These are phyloP conservation scores for Dalbergia oliveri DNA, from an alignment of 306 rosid genomes.

Conservation along the genomic window DNA sequence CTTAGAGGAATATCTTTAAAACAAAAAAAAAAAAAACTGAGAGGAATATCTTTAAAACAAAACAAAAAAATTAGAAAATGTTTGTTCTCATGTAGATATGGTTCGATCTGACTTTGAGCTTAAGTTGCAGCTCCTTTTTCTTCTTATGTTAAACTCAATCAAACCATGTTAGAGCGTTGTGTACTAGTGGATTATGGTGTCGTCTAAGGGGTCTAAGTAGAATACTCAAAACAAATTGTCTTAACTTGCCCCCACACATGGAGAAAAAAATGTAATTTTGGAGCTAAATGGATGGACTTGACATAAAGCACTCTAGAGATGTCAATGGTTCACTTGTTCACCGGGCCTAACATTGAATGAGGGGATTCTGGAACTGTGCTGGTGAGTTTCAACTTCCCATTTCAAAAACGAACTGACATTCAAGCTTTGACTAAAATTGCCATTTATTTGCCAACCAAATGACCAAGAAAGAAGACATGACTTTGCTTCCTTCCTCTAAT, in stretches of 20 bases:
- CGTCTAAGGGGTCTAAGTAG: background rate
- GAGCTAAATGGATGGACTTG: slow-evolving; percentile 15
- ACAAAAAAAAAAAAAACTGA: too few relatives aligned
- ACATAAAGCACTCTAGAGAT: slow-evolving; percentile 15
- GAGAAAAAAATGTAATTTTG: slow-evolving; percentile 28
- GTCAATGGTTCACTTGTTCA: slow-evolving; percentile 15
- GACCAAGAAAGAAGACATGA: slow-evolving; percentile 1
- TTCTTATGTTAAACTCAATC: background rate
- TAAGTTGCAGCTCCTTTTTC: too few relatives aligned
- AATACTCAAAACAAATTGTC: slow-evolving; percentile 7
- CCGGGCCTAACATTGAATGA: background rate
- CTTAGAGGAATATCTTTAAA: too few relatives aligned
- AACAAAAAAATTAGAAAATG: too few relatives aligned
- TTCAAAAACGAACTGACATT: background rate
- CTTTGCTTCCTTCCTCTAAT: slow-evolving; percentile 42
- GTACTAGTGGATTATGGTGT: background rate
- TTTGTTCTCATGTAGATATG: too few relatives aligned
- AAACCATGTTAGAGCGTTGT: background rate
- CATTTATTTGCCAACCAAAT: too few relatives aligned
- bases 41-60: too few relatives aligned
- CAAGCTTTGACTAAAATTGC: background rate
- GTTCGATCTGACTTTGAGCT: too few relatives aligned
- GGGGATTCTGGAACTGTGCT: background rate
- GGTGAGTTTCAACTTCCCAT: slow-evolving; percentile 5
- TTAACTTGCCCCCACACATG: background rate